These are phyloP conservation scores for Butyriboletus pseudospeciosus DNA, from an alignment of 1,284 basidiomycete species.

Conservation along the genomic window DNA sequence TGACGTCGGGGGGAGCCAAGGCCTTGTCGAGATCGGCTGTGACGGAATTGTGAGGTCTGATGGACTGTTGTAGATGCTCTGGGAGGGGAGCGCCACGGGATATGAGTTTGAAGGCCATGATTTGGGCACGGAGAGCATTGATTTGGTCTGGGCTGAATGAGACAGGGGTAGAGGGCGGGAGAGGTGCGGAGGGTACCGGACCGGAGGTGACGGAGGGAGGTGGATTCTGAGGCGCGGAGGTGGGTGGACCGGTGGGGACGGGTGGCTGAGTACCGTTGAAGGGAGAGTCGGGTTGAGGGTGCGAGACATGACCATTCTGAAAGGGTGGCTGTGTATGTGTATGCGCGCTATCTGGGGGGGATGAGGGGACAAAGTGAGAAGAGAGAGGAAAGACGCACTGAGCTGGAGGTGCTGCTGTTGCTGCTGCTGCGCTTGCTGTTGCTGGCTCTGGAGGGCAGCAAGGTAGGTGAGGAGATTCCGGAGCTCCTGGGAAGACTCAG, in stretches of 20 bases:
- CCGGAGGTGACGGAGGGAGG: constrained; percentile 24
- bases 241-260: constrained; percentile 1
- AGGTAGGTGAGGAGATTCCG: constrained; percentile 26
- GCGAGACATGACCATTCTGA: constrained; percentile 23
- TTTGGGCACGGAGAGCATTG: constrained; percentile 80
- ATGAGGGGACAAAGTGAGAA: constrained; percentile 7
- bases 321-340: constrained; percentile 20
- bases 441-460: constrained; percentile 25
- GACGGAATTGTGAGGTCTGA: constrained; percentile 59
- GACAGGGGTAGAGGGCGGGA: constrained; percentile 53
- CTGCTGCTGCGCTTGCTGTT: constrained; percentile 29
- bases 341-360: constrained; percentile 22
- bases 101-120: constrained; percentile 85
- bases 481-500: constrained; percentile 30
- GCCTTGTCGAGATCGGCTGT: constrained; percentile 63
- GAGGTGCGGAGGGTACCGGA: constrained; percentile 25
- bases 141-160: constrained; percentile 85
- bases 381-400: constrained; percentile 23
- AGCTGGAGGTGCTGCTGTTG: constrained; percentile 28
- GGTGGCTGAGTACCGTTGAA: constrained; percentile 15
- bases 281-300: constrained; percentile 18
- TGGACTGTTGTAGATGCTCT: constrained; percentile 72
- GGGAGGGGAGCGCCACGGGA: constrained; percentile 78
- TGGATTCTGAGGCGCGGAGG: constrained; percentile 13
- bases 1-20: constrained; percentile 55